A percentile compares a stretch with the other conserved stretches of the same genome.
Conservation (phyloP, 2,329 filamentous ascomycete species). For the Alternaria consortialis region DNA sequence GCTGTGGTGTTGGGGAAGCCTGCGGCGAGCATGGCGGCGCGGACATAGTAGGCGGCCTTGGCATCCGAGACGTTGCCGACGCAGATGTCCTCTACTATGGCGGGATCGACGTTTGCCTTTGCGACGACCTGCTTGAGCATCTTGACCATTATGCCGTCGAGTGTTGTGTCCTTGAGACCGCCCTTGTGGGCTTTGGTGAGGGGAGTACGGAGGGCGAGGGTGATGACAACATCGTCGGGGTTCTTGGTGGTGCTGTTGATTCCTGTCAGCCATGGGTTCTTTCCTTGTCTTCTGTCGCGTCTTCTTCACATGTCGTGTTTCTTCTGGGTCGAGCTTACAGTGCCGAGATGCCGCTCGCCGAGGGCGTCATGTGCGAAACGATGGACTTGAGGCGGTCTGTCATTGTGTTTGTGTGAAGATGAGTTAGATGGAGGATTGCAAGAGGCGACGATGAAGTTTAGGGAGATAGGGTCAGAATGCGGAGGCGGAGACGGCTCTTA, state of each 20-base stretch:
- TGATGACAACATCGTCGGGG: slow-evolving; percentile 96
- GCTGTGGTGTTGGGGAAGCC: slow-evolving; percentile 91
- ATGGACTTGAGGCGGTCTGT: slow-evolving; percentile 87
- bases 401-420: slow-evolving; percentile 32
- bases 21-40: slow-evolving; percentile 86
- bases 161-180: slow-evolving; percentile 90
- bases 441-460: background rate
- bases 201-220: slow-evolving; percentile 87
- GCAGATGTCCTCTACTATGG: slow-evolving; percentile 87
- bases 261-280: slow-evolving; percentile 16
- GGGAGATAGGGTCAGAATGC: slow-evolving; percentile 15
- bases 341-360: slow-evolving; percentile 72
- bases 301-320: background rate
- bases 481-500: slow-evolving; percentile 29
- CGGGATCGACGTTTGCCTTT: slow-evolving; percentile 79
- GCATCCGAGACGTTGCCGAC: slow-evolving; percentile 89
- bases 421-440: slow-evolving; percentile 5
- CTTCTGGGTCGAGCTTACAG: slow-evolving; percentile 69
- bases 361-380: slow-evolving; percentile 83
- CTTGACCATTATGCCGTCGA: slow-evolving; percentile 87
- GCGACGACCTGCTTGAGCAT: slow-evolving; percentile 73
- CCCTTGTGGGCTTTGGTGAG: slow-evolving; percentile 90
- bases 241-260: slow-evolving; percentile 81
- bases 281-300: background rate
- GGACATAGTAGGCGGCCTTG: slow-evolving; percentile 89